These are phyloP conservation scores for Tricholomella constricta DNA, from an alignment of 768 basidiomycete genomes.

Conservation along the genomic window DNA sequence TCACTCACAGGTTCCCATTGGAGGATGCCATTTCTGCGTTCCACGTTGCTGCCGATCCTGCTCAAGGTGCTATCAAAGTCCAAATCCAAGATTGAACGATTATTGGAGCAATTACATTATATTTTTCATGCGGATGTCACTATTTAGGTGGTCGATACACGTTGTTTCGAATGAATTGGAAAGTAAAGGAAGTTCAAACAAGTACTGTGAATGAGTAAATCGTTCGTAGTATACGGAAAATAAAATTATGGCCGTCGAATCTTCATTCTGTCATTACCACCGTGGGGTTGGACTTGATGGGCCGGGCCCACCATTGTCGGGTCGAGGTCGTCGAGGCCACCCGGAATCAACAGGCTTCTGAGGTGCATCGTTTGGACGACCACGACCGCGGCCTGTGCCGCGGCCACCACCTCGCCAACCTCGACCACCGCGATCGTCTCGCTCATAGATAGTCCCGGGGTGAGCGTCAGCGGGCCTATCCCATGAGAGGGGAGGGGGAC, in stretches of 20 bases:
- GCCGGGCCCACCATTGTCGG: constrained; percentile 27
- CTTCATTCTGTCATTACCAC: constrained; percentile 1
- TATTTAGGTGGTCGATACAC: neutral
- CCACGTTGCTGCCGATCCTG: constrained; percentile 68
- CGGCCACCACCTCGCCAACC: constrained; percentile 26
- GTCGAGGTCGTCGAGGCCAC: constrained; percentile 53
- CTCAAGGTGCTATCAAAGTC: constrained; percentile 70
- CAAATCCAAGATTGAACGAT: constrained; percentile 54
- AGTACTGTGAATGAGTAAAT: neutral
- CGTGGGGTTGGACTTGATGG: constrained; percentile 20
- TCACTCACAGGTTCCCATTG: constrained; percentile 75
- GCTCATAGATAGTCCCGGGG: constrained; percentile 19
- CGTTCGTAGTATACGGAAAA: neutral
- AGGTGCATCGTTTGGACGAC: constrained; percentile 31
- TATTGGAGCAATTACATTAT: neutral
- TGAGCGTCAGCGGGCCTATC: constrained; percentile 26
- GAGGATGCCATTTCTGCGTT: constrained; percentile 80
- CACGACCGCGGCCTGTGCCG: constrained; percentile 31
- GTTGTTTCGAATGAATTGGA: neutral
- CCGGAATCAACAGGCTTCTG: constrained; percentile 54
- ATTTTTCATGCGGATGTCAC: neutral
- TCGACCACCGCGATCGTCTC: constrained; percentile 37
- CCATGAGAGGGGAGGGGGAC: constrained; percentile 26
- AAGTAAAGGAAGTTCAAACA: neutral
- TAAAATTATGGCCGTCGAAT: neutral